Evolutionary conservation across 2,329 filamentous ascomycete genomes (phyloP), one percentile per base, ranked within the genome.

Genomic region (Colletotrichum lentis): DNA sequence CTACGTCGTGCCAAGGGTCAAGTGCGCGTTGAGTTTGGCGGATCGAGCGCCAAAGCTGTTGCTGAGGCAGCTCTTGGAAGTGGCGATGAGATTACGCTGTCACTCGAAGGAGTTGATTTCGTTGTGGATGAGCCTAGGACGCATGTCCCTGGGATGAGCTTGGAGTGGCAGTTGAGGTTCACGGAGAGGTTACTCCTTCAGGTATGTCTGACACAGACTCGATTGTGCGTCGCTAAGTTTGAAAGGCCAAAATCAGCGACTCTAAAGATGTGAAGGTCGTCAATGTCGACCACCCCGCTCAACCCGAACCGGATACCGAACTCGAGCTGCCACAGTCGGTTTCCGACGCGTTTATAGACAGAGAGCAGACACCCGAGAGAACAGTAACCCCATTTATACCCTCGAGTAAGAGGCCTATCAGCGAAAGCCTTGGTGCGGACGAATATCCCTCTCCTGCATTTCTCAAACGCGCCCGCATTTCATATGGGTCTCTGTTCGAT

Each of bases 371-470:
- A 18, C 70, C 72, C 16, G 70, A 72, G 24, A 52, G 22, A 5
- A 18, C 41, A 12, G 49, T 49, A 22, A 69, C 66, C 8, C 55
- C 65, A 0, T 24, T 58, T 10, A 22, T 24, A 10, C 63, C 67
- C 12, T 58, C 64, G 6, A 18, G 44, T 31, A 82, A 81, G 55
- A 77, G 79, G 66, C 68, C 72, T 6, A 77, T 76, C 22, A 74
- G 80, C 6, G 69, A 77, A 22, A 74, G 74, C 2, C 72, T 80
- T 53, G 81, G 81, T 10, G 73, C 80, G 52, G 80, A 83, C 20
- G 86, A 90, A 72, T 96, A 89, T 80, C 83, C 86, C 5, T 96
- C 93, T 3, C 94, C 94, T 0, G 92, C 92, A 0, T 97, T 96
- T 72, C 80, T 93, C 22, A 94, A 91, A 76, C 85, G 90, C 61